phyloP scores from a whole-genome alignment of 257 asterid species.

The Nemophila menziesii region DNA sequence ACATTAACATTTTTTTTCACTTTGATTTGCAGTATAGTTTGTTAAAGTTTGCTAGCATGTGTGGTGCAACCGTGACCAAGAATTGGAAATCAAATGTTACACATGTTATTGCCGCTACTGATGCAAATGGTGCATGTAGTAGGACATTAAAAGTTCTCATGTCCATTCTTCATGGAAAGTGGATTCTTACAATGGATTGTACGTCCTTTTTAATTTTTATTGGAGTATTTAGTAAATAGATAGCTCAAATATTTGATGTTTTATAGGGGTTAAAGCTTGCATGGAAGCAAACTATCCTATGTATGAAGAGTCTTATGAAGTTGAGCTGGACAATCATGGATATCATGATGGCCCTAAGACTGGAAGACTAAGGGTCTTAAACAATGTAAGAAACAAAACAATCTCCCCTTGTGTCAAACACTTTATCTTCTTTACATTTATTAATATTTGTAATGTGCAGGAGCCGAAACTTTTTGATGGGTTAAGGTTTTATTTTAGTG shows the following conservation, averaged over 20 bases:
- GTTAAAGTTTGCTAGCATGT: slow-evolving; percentile 36
- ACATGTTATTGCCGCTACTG: slow-evolving; percentile 77
- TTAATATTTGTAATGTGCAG: slow-evolving; percentile 20
- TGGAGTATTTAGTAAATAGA: neutral
- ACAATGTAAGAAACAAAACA: slow-evolving; percentile 40
- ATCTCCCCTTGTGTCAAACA: neutral
- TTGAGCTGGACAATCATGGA: slow-evolving; percentile 73
- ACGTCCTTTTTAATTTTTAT: no score
- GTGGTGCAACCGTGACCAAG: slow-evolving; percentile 65
- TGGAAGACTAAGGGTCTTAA: slow-evolving; percentile 53
- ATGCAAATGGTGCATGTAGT: slow-evolving; percentile 67
- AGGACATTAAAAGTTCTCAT: slow-evolving; percentile 80
- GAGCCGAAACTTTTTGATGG: slow-evolving; percentile 64
- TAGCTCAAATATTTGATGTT: slow-evolving; percentile 6
- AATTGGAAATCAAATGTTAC: slow-evolving; percentile 65
- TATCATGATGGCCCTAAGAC: slow-evolving; percentile 56
- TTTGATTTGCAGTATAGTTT: slow-evolving; percentile 35
- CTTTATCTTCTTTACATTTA: neutral
- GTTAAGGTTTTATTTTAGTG: slow-evolving; percentile 41
- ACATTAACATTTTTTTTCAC: neutral
- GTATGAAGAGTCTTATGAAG: slow-evolving; percentile 68
- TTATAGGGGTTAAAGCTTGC: slow-evolving; percentile 75
- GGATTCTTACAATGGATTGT: slow-evolving; percentile 79
- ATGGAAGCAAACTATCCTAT: slow-evolving; percentile 38
- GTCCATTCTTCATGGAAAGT: slow-evolving; percentile 77